phyloP scores from a whole-genome alignment of 805 yeast species.

The Teunomyces tritomae region DNA sequence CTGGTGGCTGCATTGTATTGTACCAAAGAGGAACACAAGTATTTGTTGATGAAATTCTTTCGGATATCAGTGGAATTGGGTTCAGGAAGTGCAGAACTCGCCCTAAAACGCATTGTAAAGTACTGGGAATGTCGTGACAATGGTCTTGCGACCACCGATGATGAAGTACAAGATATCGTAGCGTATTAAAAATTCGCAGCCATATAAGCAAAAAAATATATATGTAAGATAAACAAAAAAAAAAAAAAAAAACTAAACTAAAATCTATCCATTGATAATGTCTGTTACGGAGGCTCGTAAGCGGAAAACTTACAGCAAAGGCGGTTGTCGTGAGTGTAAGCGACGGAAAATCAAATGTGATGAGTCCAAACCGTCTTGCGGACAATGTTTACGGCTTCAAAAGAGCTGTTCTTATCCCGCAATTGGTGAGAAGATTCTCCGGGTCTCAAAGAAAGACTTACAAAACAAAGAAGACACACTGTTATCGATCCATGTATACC shows the following conservation, averaged over 20 bases:
- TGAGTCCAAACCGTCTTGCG: constrained; percentile 29
- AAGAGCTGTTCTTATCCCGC: constrained; percentile 34
- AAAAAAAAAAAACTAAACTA: background rate
- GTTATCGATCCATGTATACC: constrained; percentile 6
- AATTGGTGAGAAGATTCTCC: constrained; percentile 30
- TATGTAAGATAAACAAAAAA: too few relatives aligned
- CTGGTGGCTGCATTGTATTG: constrained; percentile 49
- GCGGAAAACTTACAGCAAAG: constrained; percentile 26
- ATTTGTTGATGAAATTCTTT: constrained; percentile 41
- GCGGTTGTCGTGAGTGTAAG: constrained; percentile 41
- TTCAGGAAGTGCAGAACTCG: constrained; percentile 49
- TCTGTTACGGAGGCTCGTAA: background rate
- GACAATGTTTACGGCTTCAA: constrained; percentile 28
- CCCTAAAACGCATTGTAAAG: constrained; percentile 24
- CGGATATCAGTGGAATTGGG: constrained; percentile 39
- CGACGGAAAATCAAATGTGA: constrained; percentile 41
- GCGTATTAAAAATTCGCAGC: constrained; percentile 25
- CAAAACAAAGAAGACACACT: constrained; percentile 3
- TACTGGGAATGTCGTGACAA: constrained; percentile 26
- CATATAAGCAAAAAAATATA: too few relatives aligned
- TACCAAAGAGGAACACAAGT: constrained; percentile 30
- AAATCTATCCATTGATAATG: background rate
- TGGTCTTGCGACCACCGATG: constrained; percentile 12
- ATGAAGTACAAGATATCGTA: constrained; percentile 25
- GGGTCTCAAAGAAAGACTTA: constrained; percentile 20